These are phyloP conservation scores for Ophiocordyceps camponoti-leonardi DNA, from an alignment of 2,329 filamentous ascomycete species.

Conservation along the genomic window DNA sequence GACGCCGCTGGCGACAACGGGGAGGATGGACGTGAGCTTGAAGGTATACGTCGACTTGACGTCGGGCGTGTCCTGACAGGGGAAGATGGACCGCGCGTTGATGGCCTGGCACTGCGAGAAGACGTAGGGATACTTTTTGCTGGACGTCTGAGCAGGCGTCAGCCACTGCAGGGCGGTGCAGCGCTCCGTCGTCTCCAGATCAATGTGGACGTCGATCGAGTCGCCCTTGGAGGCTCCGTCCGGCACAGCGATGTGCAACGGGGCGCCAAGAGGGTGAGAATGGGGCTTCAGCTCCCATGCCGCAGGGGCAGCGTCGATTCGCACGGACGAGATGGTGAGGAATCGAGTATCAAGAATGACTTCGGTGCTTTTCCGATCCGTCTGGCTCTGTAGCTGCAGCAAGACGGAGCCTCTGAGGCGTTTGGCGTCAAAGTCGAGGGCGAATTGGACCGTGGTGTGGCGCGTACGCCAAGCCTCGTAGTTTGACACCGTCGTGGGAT, in stretches of 20 bases:
- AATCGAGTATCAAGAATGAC: slow-evolving; percentile 81
- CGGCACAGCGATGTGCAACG: slow-evolving; percentile 47
- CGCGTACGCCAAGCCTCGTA: slow-evolving; percentile 75
- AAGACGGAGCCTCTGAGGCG: slow-evolving; percentile 60
- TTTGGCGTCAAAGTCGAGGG: slow-evolving; percentile 70
- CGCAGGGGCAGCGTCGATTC: slow-evolving; percentile 43
- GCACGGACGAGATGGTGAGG: slow-evolving; percentile 56
- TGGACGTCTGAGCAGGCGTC: slow-evolving; percentile 80
- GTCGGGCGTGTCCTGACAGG: slow-evolving; percentile 93
- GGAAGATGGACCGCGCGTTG: slow-evolving; percentile 83
- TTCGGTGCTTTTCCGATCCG: slow-evolving; percentile 53
- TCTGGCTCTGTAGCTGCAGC: slow-evolving; percentile 61
- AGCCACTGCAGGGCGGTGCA: slow-evolving; percentile 95
- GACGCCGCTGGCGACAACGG: slow-evolving; percentile 83
- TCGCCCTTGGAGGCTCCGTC: slow-evolving; percentile 34
- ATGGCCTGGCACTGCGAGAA: slow-evolving; percentile 98
- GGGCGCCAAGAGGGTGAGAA: slow-evolving; percentile 56
- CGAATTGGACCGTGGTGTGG: slow-evolving; percentile 68
- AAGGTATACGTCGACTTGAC: slow-evolving; percentile 93
- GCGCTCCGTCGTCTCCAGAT: slow-evolving; percentile 64
- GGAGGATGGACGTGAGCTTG: slow-evolving; percentile 68
- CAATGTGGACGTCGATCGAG: slow-evolving; percentile 41
- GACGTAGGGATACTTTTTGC: slow-evolving; percentile 93
- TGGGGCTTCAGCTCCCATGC: slow-evolving; percentile 56
- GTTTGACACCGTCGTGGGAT: slow-evolving; percentile 84